Conservation (phyloP, 768 basidiomycete genomes). For the Cubamyces lactineus region DNA sequence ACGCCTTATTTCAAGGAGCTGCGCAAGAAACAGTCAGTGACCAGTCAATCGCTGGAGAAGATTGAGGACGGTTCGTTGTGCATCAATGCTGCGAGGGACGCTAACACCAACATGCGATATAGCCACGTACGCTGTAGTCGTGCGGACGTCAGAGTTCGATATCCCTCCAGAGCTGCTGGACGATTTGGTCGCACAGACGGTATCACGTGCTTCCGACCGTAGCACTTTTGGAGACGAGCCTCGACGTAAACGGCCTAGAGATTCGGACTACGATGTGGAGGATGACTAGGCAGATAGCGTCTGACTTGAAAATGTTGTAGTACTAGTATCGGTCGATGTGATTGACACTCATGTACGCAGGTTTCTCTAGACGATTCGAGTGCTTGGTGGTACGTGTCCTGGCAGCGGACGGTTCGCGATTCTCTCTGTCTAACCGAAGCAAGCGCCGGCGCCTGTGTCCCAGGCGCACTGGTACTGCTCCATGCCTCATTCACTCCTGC, state of each 20-base stretch:
- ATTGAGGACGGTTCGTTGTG: constrained; percentile 81
- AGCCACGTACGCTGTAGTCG: constrained; percentile 75
- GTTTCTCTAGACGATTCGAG: too few relatives aligned
- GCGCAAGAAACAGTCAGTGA: constrained; percentile 86
- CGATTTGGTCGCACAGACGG: constrained; percentile 57
- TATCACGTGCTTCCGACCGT: constrained; percentile 16
- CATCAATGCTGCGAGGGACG: neutral
- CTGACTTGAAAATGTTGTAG: neutral
- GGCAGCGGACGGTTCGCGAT: neutral
- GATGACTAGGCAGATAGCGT: constrained; percentile 14
- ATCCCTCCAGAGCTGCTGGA: constrained; percentile 68
- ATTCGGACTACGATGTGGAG: constrained; percentile 19
- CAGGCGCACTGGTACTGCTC: neutral
- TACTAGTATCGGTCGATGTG: too few relatives aligned
- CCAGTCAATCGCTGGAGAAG: constrained; percentile 86
- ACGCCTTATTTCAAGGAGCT: constrained; percentile 73
- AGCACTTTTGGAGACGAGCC: constrained; percentile 19
- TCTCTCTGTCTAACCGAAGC: neutral
- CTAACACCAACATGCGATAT: neutral
- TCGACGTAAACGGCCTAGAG: constrained; percentile 20
- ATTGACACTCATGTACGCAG: too few relatives aligned
- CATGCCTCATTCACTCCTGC: constrained; percentile 21
- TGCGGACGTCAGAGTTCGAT: constrained; percentile 76
- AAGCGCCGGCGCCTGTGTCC: neutral
- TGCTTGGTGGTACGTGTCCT: too few relatives aligned